phyloP scores from a whole-genome alignment of 1,284 basidiomycete genomes.

The Coriolopsis trogii region DNA sequence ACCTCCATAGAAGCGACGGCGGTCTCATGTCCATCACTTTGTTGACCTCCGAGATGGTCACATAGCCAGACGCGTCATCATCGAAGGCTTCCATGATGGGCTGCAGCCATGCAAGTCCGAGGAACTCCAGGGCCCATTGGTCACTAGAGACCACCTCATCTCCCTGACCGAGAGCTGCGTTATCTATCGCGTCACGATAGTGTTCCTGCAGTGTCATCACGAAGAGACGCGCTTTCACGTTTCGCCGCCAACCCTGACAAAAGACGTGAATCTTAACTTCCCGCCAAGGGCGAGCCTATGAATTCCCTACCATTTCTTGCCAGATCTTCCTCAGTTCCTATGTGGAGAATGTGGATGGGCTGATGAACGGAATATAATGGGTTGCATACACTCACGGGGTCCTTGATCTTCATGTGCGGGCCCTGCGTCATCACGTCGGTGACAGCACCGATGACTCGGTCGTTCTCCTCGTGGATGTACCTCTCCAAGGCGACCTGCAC shows the following conservation, averaged over 20 bases:
- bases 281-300: neutral
- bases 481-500: constrained; percentile 23
- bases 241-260: constrained; percentile 13
- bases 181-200: constrained; percentile 26
- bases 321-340: constrained; percentile 29
- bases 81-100: constrained; percentile 36
- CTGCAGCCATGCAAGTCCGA: constrained; percentile 20
- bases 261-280: neutral
- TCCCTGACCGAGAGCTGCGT: neutral
- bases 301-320: constrained; percentile 36
- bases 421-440: constrained; percentile 19
- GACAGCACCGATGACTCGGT: constrained; percentile 27
- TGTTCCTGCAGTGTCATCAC: constrained; percentile 30
- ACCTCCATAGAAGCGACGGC: constrained; percentile 16
- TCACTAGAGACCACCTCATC: constrained; percentile 8
- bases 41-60: constrained; percentile 34
- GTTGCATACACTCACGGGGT: constrained; percentile 20
- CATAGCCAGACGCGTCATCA: constrained; percentile 35
- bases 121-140: constrained; percentile 26
- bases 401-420: constrained; percentile 29
- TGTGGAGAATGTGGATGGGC: neutral
- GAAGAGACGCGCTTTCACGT: constrained; percentile 17
- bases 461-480: constrained; percentile 22
- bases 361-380: neutral
- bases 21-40: constrained; percentile 15